Conservation (phyloP, 2,329 filamentous ascomycete genomes). For the Claviceps sp. region DNA sequence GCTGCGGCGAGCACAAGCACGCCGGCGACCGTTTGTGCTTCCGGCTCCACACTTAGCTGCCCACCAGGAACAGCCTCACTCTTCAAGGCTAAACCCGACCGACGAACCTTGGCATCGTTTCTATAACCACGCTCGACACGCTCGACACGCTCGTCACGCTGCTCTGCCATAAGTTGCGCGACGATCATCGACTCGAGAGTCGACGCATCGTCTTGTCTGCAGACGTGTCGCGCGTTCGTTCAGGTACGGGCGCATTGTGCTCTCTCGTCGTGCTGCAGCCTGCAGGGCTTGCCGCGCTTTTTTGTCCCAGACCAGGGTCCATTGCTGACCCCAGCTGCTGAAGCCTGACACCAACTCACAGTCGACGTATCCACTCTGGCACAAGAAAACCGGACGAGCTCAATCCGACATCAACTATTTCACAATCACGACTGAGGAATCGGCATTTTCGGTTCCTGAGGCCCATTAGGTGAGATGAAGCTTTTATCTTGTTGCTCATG, state of each 20-base stretch:
- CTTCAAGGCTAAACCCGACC: neutral
- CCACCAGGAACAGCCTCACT: neutral
- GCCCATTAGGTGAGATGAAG: neutral
- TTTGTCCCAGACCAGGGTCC: conserved; percentile 3
- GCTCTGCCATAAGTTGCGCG: neutral
- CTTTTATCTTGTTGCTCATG: neutral
- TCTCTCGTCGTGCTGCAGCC: conserved; percentile 3
- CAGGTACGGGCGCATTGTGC: conserved; percentile 2
- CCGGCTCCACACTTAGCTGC: neutral
- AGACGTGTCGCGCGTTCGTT: conserved; percentile 1
- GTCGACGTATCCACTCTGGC: neutral
- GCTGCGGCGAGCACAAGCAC: neutral
- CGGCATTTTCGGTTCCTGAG: neutral
- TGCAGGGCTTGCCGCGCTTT: conserved; percentile 2
- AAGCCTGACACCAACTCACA: conserved; percentile 3
- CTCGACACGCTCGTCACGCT: neutral
- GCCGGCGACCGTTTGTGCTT: neutral
- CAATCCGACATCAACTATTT: neutral
- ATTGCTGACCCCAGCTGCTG: conserved; percentile 5
- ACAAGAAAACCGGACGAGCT: conserved; percentile 2
- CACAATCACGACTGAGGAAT: neutral
- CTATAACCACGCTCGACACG: neutral
- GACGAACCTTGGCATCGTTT: neutral
- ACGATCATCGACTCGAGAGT: neutral
- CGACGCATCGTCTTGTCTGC: neutral